A percentile compares a stretch with the other conserved stretches of the same genome.
Evolutionary conservation across 371 early-diverging fungal genomes (phyloP).

Genomic region (Funneliformis caledonium): DNA sequence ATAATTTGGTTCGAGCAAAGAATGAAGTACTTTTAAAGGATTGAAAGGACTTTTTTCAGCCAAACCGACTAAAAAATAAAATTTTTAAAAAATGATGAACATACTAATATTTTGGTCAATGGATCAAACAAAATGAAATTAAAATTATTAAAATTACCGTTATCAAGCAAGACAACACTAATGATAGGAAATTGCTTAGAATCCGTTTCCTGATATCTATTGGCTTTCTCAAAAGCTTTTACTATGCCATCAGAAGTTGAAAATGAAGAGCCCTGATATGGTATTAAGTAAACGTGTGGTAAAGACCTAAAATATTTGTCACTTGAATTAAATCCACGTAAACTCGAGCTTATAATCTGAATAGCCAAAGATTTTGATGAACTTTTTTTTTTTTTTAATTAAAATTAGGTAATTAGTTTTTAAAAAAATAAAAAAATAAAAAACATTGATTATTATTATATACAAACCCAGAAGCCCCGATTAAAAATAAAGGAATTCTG

Average conservation of each 20-base stretch:
- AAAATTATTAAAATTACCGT: slow-evolving; percentile 12
- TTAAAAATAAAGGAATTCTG: slow-evolving; percentile 37
- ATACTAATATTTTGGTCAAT: not conserved
- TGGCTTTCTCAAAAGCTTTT: slow-evolving; percentile 40
- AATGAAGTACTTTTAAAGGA: slow-evolving; percentile 40
- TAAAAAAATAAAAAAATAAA: not conserved
- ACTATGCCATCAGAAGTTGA: slow-evolving; percentile 41
- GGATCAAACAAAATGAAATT: not conserved
- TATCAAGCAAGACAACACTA: slow-evolving; percentile 41
- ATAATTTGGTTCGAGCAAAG: slow-evolving; percentile 40
- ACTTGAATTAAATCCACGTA: slow-evolving; percentile 38
- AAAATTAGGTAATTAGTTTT: not conserved
- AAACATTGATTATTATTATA: not conserved
- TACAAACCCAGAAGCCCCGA: slow-evolving; percentile 38
- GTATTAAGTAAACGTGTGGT: slow-evolving; percentile 40
- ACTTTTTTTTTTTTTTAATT: not conserved
- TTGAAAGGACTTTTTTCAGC: slow-evolving; percentile 41
- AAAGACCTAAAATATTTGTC: slow-evolving; percentile 37
- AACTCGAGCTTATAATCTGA: slow-evolving; percentile 30
- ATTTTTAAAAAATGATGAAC: not conserved
- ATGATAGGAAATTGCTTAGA: slow-evolving; percentile 26
- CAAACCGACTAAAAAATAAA: slow-evolving; percentile 30
- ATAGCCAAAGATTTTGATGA: slow-evolving; percentile 39
- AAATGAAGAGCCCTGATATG: slow-evolving; percentile 40
- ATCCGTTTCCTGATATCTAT: slow-evolving; percentile 28